Evolutionary conservation across 1,139 yeast species (phyloP), one percentile per base, ranked within the genome.

Genomic region (Neolecta irregularis): DNA sequence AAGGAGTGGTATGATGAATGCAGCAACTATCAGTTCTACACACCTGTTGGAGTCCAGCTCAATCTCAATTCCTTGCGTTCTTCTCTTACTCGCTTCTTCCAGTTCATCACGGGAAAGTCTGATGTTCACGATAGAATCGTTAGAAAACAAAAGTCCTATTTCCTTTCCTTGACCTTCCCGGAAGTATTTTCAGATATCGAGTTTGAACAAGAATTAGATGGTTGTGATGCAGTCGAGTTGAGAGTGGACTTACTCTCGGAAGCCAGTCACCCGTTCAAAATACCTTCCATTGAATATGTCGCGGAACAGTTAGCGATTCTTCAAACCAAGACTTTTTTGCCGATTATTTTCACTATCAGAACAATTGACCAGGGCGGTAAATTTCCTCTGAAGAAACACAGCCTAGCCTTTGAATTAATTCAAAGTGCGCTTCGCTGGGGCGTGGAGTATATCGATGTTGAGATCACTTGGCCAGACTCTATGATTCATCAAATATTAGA

Each of bases 331-430:
- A 64, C 78, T n/a, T 60, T 62, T 28, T 58, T 80, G 40, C 95
- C 96, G 32, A 73, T 85, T 25, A 67, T 88, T 40, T 80, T 72
- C 58, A 81, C 94, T 2, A 61, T 81, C 4, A 69, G 93, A 53
- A 78, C 93, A 1, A 52, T 59, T 45, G 61, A 74, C 7, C 94
- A 83, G 57, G 94, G 94, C 34, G 95, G 95, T 26, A 56, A 61
- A 30, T 77, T 79, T 59, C 77, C 78, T 1, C 75, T 73, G 45
- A 58, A 58, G 5, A 72, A 67, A 15, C 50, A 52, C 28, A 64
- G 55, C 6, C 52, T 58, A 17, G 65, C 80, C 39, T 66, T 62
- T 41, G 55, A 58, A 17, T 65, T 81, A 42, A 63, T 71, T 38
- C 51, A 56, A 21, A 60, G 74, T 44, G 95, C 83, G 2, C 64